Evolutionary conservation across 2,329 filamentous ascomycete genomes (phyloP), one percentile per base, ranked within the genome.

Genomic region (Epichloe scottii): DNA sequence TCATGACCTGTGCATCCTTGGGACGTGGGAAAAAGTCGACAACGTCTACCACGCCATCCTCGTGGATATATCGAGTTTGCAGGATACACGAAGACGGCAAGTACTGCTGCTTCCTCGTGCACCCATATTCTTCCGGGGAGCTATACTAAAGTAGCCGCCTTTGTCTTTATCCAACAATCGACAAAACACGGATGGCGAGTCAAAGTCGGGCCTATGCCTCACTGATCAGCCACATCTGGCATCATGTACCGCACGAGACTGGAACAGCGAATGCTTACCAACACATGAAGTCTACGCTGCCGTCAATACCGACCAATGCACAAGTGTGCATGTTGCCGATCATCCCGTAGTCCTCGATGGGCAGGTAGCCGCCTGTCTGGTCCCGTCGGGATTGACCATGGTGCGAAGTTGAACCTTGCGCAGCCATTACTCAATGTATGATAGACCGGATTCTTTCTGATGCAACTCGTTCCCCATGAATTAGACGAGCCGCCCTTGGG

Each of bases 291-390:
- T 88, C 85, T 52, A 89, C 66, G 56, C 83, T 84, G 23, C 85
- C 85, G 60, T 85, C 81, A 61, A 85, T 85, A 56, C 82, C 84
- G 21, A 87, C 76, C n/a, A 88, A 70, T 14, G 85, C 84, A 68
- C 83, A 87, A 1, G 85, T 89, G 59, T 82, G 77, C 84, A 89
- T 87, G 61, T 89, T 88, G 23, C 85, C 85, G 59, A 89, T 87
- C 66, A 89, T 76, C 51, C 85, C 85, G 72, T 89, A 89, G 65
- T 89, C 79, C 62, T 89, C 85, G 56, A 88, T 85, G 45, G 77
- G 76, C 30, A 79, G 70, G 58, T 79, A 80, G 34, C 76, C 77
- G 12, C 66, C 68, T 48, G 63, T 61, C 63, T 69, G 66, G 23
- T 59, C 56, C 23, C 65, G 58, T 33, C 66, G 62, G 48, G 62